Conservation (phyloP, 2,329 filamentous ascomycete species). For the Aspergillus aculeatus region DNA sequence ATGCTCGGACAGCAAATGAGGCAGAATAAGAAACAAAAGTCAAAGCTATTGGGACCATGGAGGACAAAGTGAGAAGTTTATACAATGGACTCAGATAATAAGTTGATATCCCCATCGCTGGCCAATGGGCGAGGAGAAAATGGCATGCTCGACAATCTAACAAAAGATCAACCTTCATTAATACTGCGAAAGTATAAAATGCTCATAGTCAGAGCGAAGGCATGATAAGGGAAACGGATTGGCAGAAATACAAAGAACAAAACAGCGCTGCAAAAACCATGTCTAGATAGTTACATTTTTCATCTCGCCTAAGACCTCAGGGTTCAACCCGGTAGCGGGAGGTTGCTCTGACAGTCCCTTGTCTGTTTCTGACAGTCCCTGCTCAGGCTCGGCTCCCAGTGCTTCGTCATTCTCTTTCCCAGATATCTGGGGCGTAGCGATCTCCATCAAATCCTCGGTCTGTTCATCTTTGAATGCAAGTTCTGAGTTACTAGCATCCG, state of each 20-base stretch:
- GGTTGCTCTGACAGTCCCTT: constrained; percentile 32
- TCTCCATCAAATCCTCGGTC: constrained; percentile 42
- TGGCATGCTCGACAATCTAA: constrained; percentile 9
- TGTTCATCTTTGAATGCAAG: constrained; percentile 32
- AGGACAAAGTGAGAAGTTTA: constrained; percentile 30
- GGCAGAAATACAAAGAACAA: constrained; percentile 1
- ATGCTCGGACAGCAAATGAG: constrained; percentile 21
- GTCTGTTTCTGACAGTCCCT: constrained; percentile 27
- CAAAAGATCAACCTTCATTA: constrained; percentile 6
- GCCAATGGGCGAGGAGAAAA: constrained; percentile 20
- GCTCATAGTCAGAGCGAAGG: constrained; percentile 14
- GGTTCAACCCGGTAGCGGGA: constrained; percentile 32
- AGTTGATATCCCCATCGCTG: constrained; percentile 26
- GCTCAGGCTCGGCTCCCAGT: constrained; percentile 21
- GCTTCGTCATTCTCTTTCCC: constrained; percentile 36
- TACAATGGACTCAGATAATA: constrained; percentile 31
- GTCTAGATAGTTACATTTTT: constrained; percentile 48
- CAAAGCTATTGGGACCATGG: constrained; percentile 19
- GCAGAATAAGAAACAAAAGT: constrained; percentile 16
- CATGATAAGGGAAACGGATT: constrained; percentile 8
- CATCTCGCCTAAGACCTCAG: constrained; percentile 47
- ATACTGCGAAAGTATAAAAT: constrained; percentile 8
- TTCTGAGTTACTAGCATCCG: constrained; percentile 36
- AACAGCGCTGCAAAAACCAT: constrained; percentile 14
- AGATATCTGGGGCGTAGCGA: constrained; percentile 37